Percentiles rank a stretch among this genome's conserved stretches.
phyloP scores from a whole-genome alignment of 768 basidiomycete genomes.

The Boletus rex-veris region DNA sequence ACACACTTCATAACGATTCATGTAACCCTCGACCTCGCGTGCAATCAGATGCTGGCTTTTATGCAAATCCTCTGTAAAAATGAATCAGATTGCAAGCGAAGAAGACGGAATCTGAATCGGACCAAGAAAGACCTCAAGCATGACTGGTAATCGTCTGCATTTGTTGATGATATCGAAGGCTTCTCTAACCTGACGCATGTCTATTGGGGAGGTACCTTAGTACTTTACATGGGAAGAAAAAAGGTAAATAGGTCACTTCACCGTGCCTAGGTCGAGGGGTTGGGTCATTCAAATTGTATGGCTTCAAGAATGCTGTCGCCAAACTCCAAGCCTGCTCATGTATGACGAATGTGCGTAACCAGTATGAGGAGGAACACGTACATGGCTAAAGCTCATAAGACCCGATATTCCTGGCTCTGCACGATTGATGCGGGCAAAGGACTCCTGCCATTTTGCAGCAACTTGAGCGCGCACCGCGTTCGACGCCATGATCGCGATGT shows the following conservation, averaged over 20 bases:
- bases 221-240: background rate
- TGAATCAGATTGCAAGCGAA: background rate
- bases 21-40: conserved; percentile 54
- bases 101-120: conserved; percentile 15
- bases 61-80: conserved; percentile 55
- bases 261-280: conserved; percentile 30
- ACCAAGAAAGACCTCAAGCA: conserved; percentile 75
- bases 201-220: conserved; percentile 27
- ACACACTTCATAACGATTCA: conserved; percentile 61
- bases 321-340: conserved; percentile 56
- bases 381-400: conserved; percentile 62
- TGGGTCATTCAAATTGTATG: conserved; percentile 47
- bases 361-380: conserved; percentile 19
- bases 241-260: conserved; percentile 7
- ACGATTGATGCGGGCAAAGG: conserved; percentile 61
- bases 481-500: conserved; percentile 45
- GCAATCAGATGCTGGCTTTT: conserved; percentile 56
- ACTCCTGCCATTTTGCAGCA: conserved; percentile 67
- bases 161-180: conserved; percentile 60
- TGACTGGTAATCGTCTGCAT: conserved; percentile 55
- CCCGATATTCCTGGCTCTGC: conserved; percentile 59
- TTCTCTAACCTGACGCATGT: conserved; percentile 46
- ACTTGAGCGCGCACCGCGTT: conserved; percentile 64
- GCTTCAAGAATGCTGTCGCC: conserved; percentile 52
- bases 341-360: background rate